These are phyloP conservation scores for Rhynchospora breviuscula DNA, from an alignment of 176 grass and related monocot species.

Conservation along the genomic window DNA sequence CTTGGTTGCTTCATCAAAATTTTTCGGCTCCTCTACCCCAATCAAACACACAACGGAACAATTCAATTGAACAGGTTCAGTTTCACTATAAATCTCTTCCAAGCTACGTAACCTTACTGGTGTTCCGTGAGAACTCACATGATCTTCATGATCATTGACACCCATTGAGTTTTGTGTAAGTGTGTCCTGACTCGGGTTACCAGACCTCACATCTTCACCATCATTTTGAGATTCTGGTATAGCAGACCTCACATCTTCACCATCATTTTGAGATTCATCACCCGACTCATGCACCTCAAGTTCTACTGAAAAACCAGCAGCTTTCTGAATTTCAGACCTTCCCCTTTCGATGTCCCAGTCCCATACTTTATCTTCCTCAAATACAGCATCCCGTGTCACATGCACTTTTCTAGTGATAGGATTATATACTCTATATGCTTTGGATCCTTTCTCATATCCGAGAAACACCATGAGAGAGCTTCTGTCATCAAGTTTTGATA, in stretches of 20 bases:
- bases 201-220: not conserved
- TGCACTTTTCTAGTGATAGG: not conserved
- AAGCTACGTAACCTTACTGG: not conserved
- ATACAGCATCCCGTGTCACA: constrained; percentile 1
- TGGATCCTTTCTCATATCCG: not conserved
- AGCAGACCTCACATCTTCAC: not conserved
- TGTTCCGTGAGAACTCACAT: not conserved
- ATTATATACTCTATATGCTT: not conserved
- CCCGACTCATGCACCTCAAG: not conserved
- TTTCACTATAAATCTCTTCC: no score
- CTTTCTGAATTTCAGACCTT: no score
- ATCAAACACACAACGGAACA: no score
- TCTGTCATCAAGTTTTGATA: constrained; percentile 9
- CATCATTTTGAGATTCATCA: not conserved
- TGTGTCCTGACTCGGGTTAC: no score
- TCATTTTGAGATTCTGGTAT: not conserved
- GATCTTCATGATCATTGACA: not conserved
- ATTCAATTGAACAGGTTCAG: no score
- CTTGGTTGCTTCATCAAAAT: not conserved
- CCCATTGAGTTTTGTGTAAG: no score
- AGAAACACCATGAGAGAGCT: not conserved
- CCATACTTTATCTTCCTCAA: not conserved
- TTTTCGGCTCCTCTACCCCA: not conserved
- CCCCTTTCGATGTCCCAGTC: not conserved
- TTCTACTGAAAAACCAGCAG: not conserved